Evolutionary conservation across 768 basidiomycete genomes (phyloP).

Genomic region (Pulveroboletus sp.): DNA sequence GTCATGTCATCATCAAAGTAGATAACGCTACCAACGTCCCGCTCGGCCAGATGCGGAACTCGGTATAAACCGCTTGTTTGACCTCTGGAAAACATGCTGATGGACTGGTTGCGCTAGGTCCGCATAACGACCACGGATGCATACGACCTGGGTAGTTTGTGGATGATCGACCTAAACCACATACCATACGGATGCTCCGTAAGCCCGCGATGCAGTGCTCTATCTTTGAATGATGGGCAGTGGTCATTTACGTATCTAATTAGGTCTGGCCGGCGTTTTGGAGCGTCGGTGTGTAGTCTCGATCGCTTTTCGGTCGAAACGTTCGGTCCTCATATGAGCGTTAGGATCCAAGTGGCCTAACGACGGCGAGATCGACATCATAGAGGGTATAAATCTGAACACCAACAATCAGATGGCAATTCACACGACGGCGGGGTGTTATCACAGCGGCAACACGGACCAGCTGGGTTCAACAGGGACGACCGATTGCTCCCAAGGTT

Average conservation of each 20-base stretch:
- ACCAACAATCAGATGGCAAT: conserved; percentile 52
- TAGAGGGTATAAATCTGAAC: conserved; percentile 55
- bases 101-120: conserved; percentile 27
- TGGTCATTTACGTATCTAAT: not conserved
- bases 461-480: conserved; percentile 32
- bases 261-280: conserved; percentile 32
- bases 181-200: conserved; percentile 58
- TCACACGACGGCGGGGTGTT: conserved; percentile 42
- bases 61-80: conserved; percentile 35
- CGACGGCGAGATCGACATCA: conserved; percentile 54
- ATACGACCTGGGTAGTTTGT: conserved; percentile 42
- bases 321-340: not conserved
- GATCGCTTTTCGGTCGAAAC: not conserved
- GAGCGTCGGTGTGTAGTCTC: conserved; percentile 22
- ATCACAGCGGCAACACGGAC: conserved; percentile 23
- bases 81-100: not conserved
- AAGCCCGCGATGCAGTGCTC: conserved; percentile 15
- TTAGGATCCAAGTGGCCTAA: conserved; percentile 38
- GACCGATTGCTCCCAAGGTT: conserved; percentile 19
- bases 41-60: conserved; percentile 48
- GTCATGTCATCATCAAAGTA: conserved; percentile 68
- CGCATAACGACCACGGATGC: conserved; percentile 41
- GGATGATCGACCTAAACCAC: conserved; percentile 44
- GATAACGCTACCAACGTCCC: conserved; percentile 62
- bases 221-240: not conserved